Base-by-base conservation (phyloP, 1,284 basidiomycete species). In the Neolentinus lepideus region DNA sequence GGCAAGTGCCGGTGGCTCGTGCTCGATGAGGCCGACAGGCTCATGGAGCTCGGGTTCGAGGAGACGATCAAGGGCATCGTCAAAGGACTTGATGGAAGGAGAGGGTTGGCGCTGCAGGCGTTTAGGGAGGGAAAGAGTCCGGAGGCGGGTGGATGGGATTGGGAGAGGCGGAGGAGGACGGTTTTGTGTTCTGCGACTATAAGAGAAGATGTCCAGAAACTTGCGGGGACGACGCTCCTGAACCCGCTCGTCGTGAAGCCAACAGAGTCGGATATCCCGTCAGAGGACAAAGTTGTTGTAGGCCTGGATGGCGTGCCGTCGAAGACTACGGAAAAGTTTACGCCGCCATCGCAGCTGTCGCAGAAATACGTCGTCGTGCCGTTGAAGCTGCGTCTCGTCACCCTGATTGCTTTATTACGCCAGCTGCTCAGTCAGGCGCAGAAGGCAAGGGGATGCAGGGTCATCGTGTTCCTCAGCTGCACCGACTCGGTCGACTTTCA, bases 401-500 rank as follows among this genome's bases (percentile, higher is more conserved):
- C 92, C 0, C 83, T 99, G 12, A 77, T 99, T 26, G 90, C 96
- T 2, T 77, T 99, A 1, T 73, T 95, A 29, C 85, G 89, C 25
- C 82, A 83, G 2, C 77, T 96, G 3, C 75, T 98, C 35, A 74
- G 86, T 2, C 79, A 85, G 65, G 73, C 78, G 16, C 74, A 75
- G 59, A 26, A 19, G 9, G 75, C 73, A 47, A 71, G 75, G 47
- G 79, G 80, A 26, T 75, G 77, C 24, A 89, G 85, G 66, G 85
- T 98, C 47, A 94, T 99, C 54, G 94, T 99, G 3, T 99, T 99
- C 71, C 75, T 99, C 58, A 94, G 90, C 63, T 98, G 94, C 63
- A 99, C 94, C 2, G 95, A 98, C 69, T 93, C 94, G 1, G 97
- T 99, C 31, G 96, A 99, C 69, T 98, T 94, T 67, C 94, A 98